Evolutionary conservation across 352 stramenopile species (phyloP).

Genomic region (Phytophthora gonapodyides): DNA sequence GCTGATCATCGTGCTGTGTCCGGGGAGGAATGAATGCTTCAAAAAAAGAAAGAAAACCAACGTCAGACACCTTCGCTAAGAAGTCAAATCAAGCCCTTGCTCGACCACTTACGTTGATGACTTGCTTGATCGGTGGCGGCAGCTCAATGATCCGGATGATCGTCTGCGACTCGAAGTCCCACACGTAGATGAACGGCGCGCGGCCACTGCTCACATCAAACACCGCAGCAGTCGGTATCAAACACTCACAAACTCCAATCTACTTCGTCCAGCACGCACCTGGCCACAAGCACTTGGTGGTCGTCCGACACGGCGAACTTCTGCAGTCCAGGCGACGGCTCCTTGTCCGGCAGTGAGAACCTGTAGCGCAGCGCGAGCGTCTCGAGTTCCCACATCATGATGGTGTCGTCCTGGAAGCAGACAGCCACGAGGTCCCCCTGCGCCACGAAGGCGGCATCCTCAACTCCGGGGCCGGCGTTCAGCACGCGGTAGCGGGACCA

Average conservation of each 20-base stretch:
- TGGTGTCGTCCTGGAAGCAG: conserved; percentile 82
- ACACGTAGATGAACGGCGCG: conserved; percentile 83
- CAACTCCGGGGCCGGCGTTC: conserved; percentile 71
- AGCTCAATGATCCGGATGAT: conserved; percentile 88
- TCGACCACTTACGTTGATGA: conserved; percentile 50
- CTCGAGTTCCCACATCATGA: conserved; percentile 89
- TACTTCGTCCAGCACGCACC: conserved; percentile 31
- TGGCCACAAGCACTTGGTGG: conserved; percentile 77
- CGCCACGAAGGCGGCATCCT: conserved; percentile 65
- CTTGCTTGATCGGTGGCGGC: conserved; percentile 66
- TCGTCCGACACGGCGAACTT: conserved; percentile 80
- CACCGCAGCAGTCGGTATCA: conserved; percentile 1
- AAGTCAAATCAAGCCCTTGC: background rate
- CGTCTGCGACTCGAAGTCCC: conserved; percentile 83
- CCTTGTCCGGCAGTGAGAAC: conserved; percentile 69
- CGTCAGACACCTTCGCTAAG: background rate
- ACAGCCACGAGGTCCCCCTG: conserved; percentile 72
- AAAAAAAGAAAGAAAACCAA: background rate
- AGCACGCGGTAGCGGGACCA: conserved; percentile 84
- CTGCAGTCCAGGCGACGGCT: conserved; percentile 58
- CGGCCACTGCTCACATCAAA: conserved; percentile 46
- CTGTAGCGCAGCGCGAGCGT: conserved; percentile 72
- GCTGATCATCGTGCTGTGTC: conserved; percentile 58
- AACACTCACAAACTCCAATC: background rate
- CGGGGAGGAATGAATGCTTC: conserved; percentile 74